phyloP scores from a whole-genome alignment of 306 rosid genomes.

The Cicer judaicum region DNA sequence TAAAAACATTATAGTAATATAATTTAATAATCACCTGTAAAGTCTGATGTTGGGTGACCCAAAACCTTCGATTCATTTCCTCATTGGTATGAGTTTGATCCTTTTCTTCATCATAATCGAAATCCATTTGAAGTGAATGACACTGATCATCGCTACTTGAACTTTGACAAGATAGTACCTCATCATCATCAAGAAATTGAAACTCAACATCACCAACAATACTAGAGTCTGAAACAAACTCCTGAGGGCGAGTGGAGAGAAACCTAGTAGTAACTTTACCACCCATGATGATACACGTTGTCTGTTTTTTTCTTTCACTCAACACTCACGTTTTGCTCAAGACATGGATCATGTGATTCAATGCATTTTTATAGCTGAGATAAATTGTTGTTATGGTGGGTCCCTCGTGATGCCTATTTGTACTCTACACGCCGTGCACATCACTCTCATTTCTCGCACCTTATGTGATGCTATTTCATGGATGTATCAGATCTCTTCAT shows the following conservation, averaged over 20 bases:
- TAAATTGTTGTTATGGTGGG: slow-evolving; percentile 44
- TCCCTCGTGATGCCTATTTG: slow-evolving; percentile 17
- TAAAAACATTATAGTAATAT: too few species aligned
- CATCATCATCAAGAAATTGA: slow-evolving; percentile 60
- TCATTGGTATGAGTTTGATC: background rate
- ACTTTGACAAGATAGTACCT: slow-evolving; percentile 37
- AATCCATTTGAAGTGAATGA: slow-evolving; percentile 32
- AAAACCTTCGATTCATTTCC: slow-evolving; percentile 56
- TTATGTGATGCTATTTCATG: slow-evolving; percentile 41
- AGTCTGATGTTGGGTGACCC: slow-evolving; percentile 75
- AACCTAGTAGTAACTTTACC: slow-evolving; percentile 44
- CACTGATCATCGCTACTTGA: slow-evolving; percentile 45
- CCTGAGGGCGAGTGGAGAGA: slow-evolving; percentile 6
- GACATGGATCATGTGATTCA: slow-evolving; percentile 7
- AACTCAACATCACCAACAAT: slow-evolving; percentile 63
- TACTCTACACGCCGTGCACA: slow-evolving; percentile 59
- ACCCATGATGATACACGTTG: slow-evolving; percentile 21
- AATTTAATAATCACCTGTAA: slow-evolving; percentile 54
- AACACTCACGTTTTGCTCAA: background rate
- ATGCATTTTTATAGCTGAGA: slow-evolving; percentile 30
- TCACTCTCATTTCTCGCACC: slow-evolving; percentile 21
- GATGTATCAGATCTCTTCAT: background rate
- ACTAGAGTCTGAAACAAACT: slow-evolving; percentile 10
- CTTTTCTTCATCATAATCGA: slow-evolving; percentile 44
- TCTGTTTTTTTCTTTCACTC: background rate